These are phyloP conservation scores for Penicillium brevicompactum DNA, from an alignment of 2,329 filamentous ascomycete genomes.

Conservation along the genomic window DNA sequence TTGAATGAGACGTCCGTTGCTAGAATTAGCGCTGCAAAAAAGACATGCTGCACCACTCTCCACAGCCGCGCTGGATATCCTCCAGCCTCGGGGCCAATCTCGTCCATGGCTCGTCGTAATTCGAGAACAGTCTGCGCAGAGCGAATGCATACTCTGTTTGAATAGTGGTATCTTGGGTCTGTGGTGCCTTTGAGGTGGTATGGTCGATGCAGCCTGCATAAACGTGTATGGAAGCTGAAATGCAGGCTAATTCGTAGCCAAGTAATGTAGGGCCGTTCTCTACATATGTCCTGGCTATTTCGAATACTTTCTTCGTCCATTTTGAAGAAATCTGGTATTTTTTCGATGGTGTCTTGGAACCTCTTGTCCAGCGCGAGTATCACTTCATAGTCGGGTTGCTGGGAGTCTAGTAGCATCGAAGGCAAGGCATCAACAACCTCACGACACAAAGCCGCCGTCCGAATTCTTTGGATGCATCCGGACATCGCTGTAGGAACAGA, in stretches of 20 bases:
- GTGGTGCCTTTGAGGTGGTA: slow-evolving; percentile 22
- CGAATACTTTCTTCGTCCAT: slow-evolving; percentile 20
- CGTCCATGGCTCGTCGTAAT: slow-evolving; percentile 21
- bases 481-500: slow-evolving; percentile 19
- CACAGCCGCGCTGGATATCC: slow-evolving; percentile 22
- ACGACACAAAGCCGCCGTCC: slow-evolving; percentile 16
- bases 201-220: slow-evolving; percentile 26
- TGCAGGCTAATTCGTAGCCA: slow-evolving; percentile 22
- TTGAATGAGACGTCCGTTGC: slow-evolving; percentile 28
- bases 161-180: slow-evolving; percentile 22
- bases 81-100: slow-evolving; percentile 12
- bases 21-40: slow-evolving; percentile 25
- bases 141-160: slow-evolving; percentile 19
- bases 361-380: slow-evolving; percentile 18
- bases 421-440: slow-evolving; percentile 22
- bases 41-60: slow-evolving; percentile 25
- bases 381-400: slow-evolving; percentile 17
- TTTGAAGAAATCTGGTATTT: slow-evolving; percentile 15
- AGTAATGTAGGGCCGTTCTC: slow-evolving; percentile 23
- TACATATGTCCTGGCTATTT: slow-evolving; percentile 18
- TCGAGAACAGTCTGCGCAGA: slow-evolving; percentile 21
- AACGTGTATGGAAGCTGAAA: slow-evolving; percentile 22
- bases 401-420: slow-evolving; percentile 17
- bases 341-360: slow-evolving; percentile 13
- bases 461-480: slow-evolving; percentile 15